Percentiles rank a stretch among this genome's conserved stretches.
These are phyloP conservation scores for Fimicolochytrium jonesii DNA, from an alignment of 192 early-diverging fungal species.

Conservation along the genomic window DNA sequence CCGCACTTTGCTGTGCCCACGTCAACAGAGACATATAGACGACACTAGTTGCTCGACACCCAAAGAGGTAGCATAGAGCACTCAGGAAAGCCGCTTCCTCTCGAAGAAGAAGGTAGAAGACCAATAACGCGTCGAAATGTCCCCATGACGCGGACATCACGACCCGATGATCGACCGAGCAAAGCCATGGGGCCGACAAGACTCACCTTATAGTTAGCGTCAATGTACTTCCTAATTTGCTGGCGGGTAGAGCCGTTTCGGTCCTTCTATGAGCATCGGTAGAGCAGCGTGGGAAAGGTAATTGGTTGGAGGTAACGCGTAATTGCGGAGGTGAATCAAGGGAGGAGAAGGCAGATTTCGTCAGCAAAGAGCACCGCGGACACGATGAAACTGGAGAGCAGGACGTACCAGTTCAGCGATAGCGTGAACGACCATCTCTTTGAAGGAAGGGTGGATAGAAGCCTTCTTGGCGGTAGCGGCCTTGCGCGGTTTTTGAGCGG, in stretches of 20 bases:
- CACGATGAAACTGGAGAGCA: not conserved
- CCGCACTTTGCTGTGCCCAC: no score
- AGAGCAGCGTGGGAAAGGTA: not conserved
- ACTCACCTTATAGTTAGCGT: constrained; percentile 64
- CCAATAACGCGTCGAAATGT: no score
- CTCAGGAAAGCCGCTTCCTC: not conserved
- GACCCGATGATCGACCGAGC: no score
- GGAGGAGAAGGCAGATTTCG: no score
- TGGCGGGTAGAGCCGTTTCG: constrained; percentile 69
- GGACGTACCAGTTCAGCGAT: constrained; percentile 31
- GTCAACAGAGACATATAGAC: no score
- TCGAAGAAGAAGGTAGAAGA: no score
- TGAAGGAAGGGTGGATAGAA: constrained; percentile 31
- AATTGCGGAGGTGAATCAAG: not conserved
- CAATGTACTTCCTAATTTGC: constrained; percentile 76
- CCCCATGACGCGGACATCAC: not conserved
- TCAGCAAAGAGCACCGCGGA: not conserved
- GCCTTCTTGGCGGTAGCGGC: not conserved
- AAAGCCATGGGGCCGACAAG: not conserved
- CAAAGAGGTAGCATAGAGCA: no score
- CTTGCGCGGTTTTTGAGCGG: constrained; percentile 9
- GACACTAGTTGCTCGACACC: no score
- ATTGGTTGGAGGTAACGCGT: not conserved
- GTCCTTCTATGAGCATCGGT: constrained; percentile 44
- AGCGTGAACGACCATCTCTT: constrained; percentile 36